These are phyloP conservation scores for Marasmius sp. DNA, from an alignment of 1,284 basidiomycete genomes.

Conservation along the genomic window DNA sequence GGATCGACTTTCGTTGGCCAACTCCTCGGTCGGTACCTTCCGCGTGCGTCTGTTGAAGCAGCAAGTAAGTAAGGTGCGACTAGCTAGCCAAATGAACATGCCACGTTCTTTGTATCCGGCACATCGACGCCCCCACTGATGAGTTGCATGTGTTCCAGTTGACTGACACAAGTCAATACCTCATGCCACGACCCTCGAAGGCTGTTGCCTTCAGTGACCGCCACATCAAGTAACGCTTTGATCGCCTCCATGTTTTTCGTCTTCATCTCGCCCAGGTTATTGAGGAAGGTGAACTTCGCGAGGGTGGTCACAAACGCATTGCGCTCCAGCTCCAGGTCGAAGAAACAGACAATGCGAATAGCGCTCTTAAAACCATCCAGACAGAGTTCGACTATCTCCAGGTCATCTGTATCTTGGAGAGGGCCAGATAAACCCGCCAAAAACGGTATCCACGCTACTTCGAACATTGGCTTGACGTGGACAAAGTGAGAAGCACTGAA, in stretches of 20 bases:
- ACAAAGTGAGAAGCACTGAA: slow-evolving; percentile 94
- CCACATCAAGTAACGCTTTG: slow-evolving; percentile 89
- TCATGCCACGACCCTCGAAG: slow-evolving; percentile 96
- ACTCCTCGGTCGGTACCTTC: slow-evolving; percentile 85
- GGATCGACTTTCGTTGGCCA: slow-evolving; percentile 95
- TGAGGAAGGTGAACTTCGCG: slow-evolving; percentile 95
- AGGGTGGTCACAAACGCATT: slow-evolving; percentile 98
- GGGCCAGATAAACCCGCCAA: slow-evolving; percentile 91
- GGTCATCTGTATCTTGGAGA: slow-evolving; percentile 89
- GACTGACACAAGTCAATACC: slow-evolving; percentile 93
- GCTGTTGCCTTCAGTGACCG: slow-evolving; percentile 91
- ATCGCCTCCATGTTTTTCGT: slow-evolving; percentile 98
- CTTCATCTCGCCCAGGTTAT: slow-evolving; percentile 97
- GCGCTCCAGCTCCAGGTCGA: slow-evolving; percentile 92
- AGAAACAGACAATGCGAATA: slow-evolving; percentile 91
- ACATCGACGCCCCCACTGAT: slow-evolving; percentile 87
- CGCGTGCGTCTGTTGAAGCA: slow-evolving; percentile 49
- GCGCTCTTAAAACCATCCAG: slow-evolving; percentile 93
- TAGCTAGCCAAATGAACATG: not conserved
- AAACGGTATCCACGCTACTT: slow-evolving; percentile 97
- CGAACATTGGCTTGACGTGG: slow-evolving; percentile 96
- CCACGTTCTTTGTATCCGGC: slow-evolving; percentile 66
- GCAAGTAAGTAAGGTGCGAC: slow-evolving; percentile 2
- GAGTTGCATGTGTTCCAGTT: slow-evolving; percentile 96
- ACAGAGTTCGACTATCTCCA: slow-evolving; percentile 90